Evolutionary conservation across 106 monocot genomes (phyloP), one percentile per base, ranked within the genome.

Genomic region (Amphibolis antarctica): DNA sequence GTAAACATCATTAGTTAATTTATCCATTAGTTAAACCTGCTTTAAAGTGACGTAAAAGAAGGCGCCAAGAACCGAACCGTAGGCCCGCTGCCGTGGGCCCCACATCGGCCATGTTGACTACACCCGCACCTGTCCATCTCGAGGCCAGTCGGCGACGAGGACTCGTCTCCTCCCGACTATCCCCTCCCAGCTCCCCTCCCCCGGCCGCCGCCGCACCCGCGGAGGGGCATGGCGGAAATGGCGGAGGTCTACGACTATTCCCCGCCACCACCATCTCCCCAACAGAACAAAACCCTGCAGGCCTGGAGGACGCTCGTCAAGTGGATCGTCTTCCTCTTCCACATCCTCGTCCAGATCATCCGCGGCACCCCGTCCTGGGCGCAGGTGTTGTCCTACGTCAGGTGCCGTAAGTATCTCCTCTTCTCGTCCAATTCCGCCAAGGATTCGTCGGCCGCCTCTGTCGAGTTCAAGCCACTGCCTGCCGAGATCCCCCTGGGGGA

Each of bases 291-390:
- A 44, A 68, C 59, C 51, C 22, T 66, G 15, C 73, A 69, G 52
- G 63, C 64, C 18, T 79, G 78, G 78, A 59, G 65, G 60, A 60
- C 78, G 45, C 42, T 79, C 11, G 47, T 79, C 51, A 69, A 64
- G 52, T 79, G 78, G 73, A 3, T 74, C 9, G 51, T 52, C 21
- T 79, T 79, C 74, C 6, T 74, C 27, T 64, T 74, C 58, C 73
- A 69, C 18, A 64, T 79, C 64, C 44, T 79, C 27, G 26, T 73
- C 17, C 78, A 79, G 69, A 64, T 74, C 74, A 54, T 79, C 45
- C 61, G 67, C 31, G 74, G 74, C 18, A 79, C 74, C 42, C 78
- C 68, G 7, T 67, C 72, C 20, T 22, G 31, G 25, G 59, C 70
- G 0, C 69, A 71, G 46, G 21, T 70, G 20, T 44, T 66, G 36